Percentiles rank a stretch among this genome's conserved stretches.
Conservation (phyloP, 2,329 filamentous ascomycete genomes). For the Scedosporium apiospermum region DNA sequence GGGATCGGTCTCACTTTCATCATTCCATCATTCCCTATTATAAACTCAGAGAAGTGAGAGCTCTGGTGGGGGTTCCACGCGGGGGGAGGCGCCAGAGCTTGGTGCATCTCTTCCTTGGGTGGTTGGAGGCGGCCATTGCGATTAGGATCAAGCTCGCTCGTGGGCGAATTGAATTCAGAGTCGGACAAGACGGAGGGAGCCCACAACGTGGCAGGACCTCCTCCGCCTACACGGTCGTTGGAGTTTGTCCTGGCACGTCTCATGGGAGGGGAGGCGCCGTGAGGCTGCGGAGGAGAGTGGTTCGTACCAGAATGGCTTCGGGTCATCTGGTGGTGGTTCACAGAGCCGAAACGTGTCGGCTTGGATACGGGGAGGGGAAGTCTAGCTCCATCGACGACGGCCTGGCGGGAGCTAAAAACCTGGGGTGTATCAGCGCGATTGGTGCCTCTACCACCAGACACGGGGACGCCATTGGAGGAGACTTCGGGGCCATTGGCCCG, state of each 20-base stretch:
- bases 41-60: conserved; percentile 3
- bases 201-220: conserved; percentile 6
- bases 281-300: conserved; percentile 1
- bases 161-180: conserved; percentile 12
- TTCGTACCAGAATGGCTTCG: conserved; percentile 4
- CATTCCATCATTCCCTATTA: conserved; percentile 8
- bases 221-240: conserved; percentile 5
- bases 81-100: not conserved
- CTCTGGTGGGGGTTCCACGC: conserved; percentile 7
- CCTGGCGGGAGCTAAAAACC: conserved; percentile 5
- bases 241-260: conserved; percentile 6
- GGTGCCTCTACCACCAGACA: conserved; percentile 1
- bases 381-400: conserved; percentile 5
- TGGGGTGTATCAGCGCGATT: conserved; percentile 6
- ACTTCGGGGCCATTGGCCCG: conserved; percentile 2
- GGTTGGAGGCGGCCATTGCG: not conserved
- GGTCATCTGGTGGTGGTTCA: conserved; percentile 2
- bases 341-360: conserved; percentile 6
- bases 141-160: conserved; percentile 2
- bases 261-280: conserved; percentile 1
- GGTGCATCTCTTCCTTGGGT: not conserved
- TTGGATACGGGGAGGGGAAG: conserved; percentile 3
- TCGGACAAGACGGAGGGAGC: conserved; percentile 11
- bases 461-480: conserved; percentile 5
- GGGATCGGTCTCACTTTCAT: conserved; percentile 5